Evolutionary conservation across 345 rosid species (phyloP), one percentile per base, ranked within the genome.

Genomic region (Syzygium aromaticum): DNA sequence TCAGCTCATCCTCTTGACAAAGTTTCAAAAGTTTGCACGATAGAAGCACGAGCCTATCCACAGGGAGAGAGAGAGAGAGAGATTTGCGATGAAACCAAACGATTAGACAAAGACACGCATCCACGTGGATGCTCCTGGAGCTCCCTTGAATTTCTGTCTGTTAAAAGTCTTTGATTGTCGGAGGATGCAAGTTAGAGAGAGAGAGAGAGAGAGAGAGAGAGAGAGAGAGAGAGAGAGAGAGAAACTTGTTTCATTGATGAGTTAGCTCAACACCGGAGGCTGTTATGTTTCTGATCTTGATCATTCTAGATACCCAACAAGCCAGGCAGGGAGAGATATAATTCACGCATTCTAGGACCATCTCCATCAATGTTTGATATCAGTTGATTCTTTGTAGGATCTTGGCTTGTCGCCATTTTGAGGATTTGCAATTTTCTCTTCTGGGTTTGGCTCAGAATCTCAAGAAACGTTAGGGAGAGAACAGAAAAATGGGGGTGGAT

Each of bases 401-500:
- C 46, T 73, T 11, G 21, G 25, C 38, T 73, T 2, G 80, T 73
- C 1, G 25, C 80, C 49, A 13, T 33, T 33, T 73, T 22, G 80
- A 73, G 64, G 12, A 73, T 38, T 33, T 38, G 80, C 80, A 7
- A 73, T 23, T 0, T 23, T 53, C 53, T 51, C 22, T 23, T 52
- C 67, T 27, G 63, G 52, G 52, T 22, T 40, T 23, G 54, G 67
- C 53, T 67, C 54, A 12, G n/a, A 57, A 51, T 57, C 82, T 23
- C 63, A 57, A 25, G 85, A 52, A 33, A 86, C 7, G 54, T 49
- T 15, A 43, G 33, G 19, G n/a, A 54, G 82, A 51, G 84, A 40
- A 5, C 40, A 7, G 12, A 3, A 19, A 30, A 22, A 97, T 97
- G 98, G 98, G 98, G 84, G 91, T 96, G 85, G 98, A 97, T 96